phyloP scores from a whole-genome alignment of 2,329 filamentous ascomycete species.

The Ascochyta rabiei region DNA sequence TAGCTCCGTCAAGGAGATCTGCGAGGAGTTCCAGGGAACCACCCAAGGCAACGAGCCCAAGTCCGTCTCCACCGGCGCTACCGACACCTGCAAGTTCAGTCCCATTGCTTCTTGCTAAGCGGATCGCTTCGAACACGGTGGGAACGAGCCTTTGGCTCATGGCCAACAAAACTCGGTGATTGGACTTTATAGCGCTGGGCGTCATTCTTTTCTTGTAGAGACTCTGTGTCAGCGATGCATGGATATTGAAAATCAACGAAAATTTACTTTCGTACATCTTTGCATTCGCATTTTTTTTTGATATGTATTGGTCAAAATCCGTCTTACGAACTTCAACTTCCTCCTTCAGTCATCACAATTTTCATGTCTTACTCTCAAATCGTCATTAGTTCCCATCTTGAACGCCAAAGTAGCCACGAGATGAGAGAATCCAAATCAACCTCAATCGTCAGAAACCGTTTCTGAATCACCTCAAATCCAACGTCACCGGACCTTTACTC shows the following conservation, averaged over 20 bases:
- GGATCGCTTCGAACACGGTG: not conserved
- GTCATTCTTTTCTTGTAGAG: slow-evolving; percentile 26
- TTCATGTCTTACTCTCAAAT: not conserved
- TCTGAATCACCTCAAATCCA: not conserved
- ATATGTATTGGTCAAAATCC: not conserved
- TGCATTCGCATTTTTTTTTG: not conserved
- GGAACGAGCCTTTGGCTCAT: not conserved
- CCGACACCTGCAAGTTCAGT: slow-evolving; percentile 28
- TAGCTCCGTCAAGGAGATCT: slow-evolving; percentile 26
- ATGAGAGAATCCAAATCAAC: not conserved
- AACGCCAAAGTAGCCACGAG: not conserved
- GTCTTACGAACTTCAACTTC: no score
- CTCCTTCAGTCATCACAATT: not conserved
- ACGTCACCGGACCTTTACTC: not conserved
- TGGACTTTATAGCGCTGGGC: slow-evolving; percentile 17
- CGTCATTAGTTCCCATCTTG: not conserved
- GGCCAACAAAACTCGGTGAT: slow-evolving; percentile 2
- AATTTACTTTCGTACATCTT: not conserved
- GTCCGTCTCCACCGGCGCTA: slow-evolving; percentile 18
- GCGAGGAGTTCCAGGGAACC: slow-evolving; percentile 32
- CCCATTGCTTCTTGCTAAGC: slow-evolving; percentile 30
- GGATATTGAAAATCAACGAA: not conserved
- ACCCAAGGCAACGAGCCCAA: slow-evolving; percentile 26
- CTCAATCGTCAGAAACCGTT: not conserved
- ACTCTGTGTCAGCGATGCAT: slow-evolving; percentile 11